Evolutionary conservation across 2,329 filamentous ascomycete species (phyloP), one percentile per base, ranked within the genome.

Genomic region (Leptographium flavum): DNA sequence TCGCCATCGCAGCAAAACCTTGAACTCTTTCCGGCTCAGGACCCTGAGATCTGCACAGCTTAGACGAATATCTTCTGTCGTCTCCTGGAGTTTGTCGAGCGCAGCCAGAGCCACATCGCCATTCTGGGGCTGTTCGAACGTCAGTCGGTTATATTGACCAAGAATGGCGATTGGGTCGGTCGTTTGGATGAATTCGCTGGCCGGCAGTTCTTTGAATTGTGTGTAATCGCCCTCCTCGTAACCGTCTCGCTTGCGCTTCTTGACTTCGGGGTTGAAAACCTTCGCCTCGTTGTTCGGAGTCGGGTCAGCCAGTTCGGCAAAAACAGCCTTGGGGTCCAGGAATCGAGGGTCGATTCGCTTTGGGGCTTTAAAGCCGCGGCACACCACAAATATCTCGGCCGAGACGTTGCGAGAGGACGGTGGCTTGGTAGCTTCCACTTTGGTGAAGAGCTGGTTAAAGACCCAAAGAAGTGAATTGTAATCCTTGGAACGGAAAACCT

Each of bases 311-410:
- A 95, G 68, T 61, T 98, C 92, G 28, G 88, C 88, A 57, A 98
- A 98, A 27, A 96, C 92, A 47, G 83, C 78, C 52, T 79, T 79
- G 6, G 92, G 79, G 57, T 98, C 92, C 43, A 98, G 70, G 60
- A 98, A 93, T 53, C 85, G 85, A 10, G 90, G 87, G 57, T 98
- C 92, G 48, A 98, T 77, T 51, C 79, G 76, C 66, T 95, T 96
- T 4, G 92, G 92, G 0, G 90, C 90, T 66, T 95, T 96, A 71
- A 79, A 98, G 19, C 90, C 92, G 53, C 82, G 79, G 65, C 90
- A 96, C 30, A 98, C 92, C 52, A 96, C 90, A 68, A 98, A 98
- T 35, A 96, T 96, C 69, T 98, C 92, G 53, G 92, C 92, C 8
- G 87, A 95, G 43, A 98, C 90, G 57, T 94, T 95, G 69, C 92